Evolutionary conservation across 1,284 basidiomycete genomes (phyloP).

Genomic region (Moniliella sp.): DNA sequence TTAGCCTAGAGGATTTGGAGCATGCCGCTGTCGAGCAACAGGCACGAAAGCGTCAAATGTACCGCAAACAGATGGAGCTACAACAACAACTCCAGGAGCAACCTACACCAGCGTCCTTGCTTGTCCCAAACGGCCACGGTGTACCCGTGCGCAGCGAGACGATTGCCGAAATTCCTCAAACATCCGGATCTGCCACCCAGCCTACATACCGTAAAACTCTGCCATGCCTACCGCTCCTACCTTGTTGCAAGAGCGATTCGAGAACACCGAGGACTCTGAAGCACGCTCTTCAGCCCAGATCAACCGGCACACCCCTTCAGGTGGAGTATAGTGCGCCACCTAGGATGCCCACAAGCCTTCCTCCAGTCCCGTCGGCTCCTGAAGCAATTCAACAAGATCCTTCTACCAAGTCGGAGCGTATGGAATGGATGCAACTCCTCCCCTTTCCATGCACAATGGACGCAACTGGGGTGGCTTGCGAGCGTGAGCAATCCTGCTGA

Average conservation of each 20-base stretch:
- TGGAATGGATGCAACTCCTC: too few relatives aligned
- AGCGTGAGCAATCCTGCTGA: too few relatives aligned
- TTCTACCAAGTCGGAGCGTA: too few relatives aligned
- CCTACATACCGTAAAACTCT: slow-evolving; percentile 7
- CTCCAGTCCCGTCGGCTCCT: too few relatives aligned
- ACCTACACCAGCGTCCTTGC: slow-evolving; percentile 8
- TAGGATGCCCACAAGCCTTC: too few relatives aligned
- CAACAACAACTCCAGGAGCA: slow-evolving; percentile 28
- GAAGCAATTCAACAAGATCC: too few relatives aligned
- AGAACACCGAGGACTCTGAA: too few relatives aligned
- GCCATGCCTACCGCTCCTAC: slow-evolving; percentile 1
- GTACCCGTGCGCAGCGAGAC: not conserved
- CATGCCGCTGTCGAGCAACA: slow-evolving; percentile 31
- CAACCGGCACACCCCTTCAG: too few relatives aligned
- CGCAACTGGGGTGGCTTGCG: too few relatives aligned
- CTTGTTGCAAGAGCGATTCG: slow-evolving; percentile 2
- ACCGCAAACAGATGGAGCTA: slow-evolving; percentile 30
- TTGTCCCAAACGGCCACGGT: not conserved
- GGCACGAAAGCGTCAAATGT: slow-evolving; percentile 28
- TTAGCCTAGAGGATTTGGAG: slow-evolving; percentile 30
- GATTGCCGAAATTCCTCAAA: slow-evolving; percentile 1
- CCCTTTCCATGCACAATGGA: too few relatives aligned
- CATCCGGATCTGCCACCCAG: slow-evolving; percentile 5
- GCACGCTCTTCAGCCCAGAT: too few relatives aligned
- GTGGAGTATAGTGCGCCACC: too few relatives aligned